Evolutionary conservation across 2,329 filamentous ascomycete species (phyloP).

Genomic region (Dothidotthia symphoricarpi): DNA sequence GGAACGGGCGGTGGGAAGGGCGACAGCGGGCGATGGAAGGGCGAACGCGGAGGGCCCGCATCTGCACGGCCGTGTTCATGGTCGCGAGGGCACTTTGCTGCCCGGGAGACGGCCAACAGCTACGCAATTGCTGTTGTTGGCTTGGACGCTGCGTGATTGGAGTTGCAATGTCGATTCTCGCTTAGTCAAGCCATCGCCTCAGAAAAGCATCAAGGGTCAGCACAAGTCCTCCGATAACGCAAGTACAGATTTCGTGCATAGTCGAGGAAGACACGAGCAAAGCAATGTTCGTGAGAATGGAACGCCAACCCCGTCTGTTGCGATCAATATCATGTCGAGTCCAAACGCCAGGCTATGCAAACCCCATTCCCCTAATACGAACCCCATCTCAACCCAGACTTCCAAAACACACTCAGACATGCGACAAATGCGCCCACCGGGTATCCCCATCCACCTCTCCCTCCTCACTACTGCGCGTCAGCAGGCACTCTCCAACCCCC

Average conservation of each 20-base stretch:
- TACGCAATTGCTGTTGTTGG: slow-evolving; percentile 15
- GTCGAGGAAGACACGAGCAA: no score
- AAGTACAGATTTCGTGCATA: no score
- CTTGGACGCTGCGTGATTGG: slow-evolving; percentile 1
- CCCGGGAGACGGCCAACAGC: slow-evolving; percentile 21
- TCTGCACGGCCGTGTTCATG: slow-evolving; percentile 28
- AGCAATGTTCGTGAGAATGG: no score
- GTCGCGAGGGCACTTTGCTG: slow-evolving; percentile 17
- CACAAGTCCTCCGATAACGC: no score
- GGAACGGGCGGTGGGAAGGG: slow-evolving; percentile 14
- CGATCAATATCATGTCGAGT: no score
- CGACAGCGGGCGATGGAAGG: slow-evolving; percentile 20
- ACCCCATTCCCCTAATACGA: no score
- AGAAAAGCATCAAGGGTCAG: no score
- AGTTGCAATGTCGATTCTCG: neutral
- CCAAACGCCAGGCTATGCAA: no score
- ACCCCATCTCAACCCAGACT: no score
- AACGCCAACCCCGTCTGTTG: no score
- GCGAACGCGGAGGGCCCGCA: slow-evolving; percentile 31
- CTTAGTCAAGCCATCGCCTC: no score
- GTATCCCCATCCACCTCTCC: slow-evolving; percentile 26
- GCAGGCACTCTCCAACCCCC: slow-evolving; percentile 2
- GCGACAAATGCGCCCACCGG: slow-evolving; percentile 33
- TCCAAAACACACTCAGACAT: neutral
- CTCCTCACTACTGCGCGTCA: slow-evolving; percentile 27